Evolutionary conservation across 257 asterid genomes (phyloP), one percentile per base, ranked within the genome.

Genomic region (Rhazya stricta): DNA sequence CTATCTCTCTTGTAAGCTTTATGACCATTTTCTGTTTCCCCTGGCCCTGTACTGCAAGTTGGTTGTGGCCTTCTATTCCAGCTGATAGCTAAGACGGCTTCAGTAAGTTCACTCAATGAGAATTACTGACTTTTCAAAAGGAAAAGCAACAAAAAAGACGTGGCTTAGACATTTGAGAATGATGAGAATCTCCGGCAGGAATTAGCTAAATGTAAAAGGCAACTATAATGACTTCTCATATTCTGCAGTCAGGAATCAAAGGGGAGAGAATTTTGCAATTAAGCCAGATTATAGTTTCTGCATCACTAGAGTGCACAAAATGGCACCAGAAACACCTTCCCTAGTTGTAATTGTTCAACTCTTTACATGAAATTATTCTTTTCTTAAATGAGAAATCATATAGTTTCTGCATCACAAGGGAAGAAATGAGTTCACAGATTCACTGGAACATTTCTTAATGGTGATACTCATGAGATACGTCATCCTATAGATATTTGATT

Each of bases 1-100:
- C 48, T 71, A 73, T 79, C 84, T 68, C 69, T 77, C 73, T 81
- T 85, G 78, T 36, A 13, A 75, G 15, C 81, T 81, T 84, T 77
- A 69, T 39, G 61, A 72, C 67, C 76, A 77, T 58, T 54, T 29
- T 58, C 50, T 69, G 57, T 53, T n/a, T 75, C 42, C 66, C 34
- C 43, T 71, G 77, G 69, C 74, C 73, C 75, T 50, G 48, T 36
- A 74, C 50, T 67, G 81, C 87, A 80, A 81, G 58, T 85, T 82
- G 84, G 78, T 53, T 72, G 61, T 62, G 78, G 78, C 73, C 76
- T 81, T 69, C 29, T 25, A 37, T 74, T 41, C 66, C 71, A 74
- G 74, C 58, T 67, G 84, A 85, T 79, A 57, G 27, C 39, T 21
- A 76, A 56, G 77, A 72, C 54, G 67, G 74, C 42, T 75, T 37